Evolutionary conservation across 169 alveolate genomes (phyloP).

Genomic region (Babesia sp.): DNA sequence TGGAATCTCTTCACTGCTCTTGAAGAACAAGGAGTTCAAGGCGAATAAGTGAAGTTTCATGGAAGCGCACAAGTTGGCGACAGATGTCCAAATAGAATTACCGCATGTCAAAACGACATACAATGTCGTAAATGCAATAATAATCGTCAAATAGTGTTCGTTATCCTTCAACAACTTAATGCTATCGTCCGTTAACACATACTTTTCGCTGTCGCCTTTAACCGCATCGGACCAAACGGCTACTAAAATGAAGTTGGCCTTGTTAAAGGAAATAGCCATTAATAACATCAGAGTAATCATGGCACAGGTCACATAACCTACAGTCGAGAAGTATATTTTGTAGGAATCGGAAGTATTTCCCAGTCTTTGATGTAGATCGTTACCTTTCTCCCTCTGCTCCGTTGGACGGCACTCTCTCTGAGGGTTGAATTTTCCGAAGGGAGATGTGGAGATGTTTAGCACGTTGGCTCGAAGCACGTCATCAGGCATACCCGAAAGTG

Average conservation of each 20-base stretch:
- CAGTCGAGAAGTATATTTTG: neutral
- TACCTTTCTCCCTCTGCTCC: neutral
- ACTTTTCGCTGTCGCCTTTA: neutral
- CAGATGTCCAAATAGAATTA: neutral
- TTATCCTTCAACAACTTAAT: neutral
- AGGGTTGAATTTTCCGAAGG: neutral
- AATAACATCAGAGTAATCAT: neutral
- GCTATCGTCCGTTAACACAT: neutral
- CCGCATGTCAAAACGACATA: conserved; percentile 1
- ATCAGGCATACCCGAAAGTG: neutral
- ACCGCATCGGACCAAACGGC: conserved; percentile 28
- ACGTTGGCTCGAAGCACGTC: neutral
- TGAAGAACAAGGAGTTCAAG: conserved; percentile 22
- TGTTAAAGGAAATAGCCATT: neutral
- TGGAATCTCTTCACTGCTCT: conserved; percentile 4
- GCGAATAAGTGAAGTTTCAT: conserved; percentile 16
- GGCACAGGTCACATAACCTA: neutral
- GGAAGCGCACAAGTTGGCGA: neutral
- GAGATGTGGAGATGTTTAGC: neutral
- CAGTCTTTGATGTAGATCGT: no score
- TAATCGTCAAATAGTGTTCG: neutral
- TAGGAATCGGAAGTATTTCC: neutral
- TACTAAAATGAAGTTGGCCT: conserved; percentile 2
- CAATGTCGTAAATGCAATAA: neutral
- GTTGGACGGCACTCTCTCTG: neutral